A percentile compares a stretch with the other conserved stretches of the same genome.
Conservation (phyloP, 2,329 filamentous ascomycete species). For the Shiraia sp. region DNA sequence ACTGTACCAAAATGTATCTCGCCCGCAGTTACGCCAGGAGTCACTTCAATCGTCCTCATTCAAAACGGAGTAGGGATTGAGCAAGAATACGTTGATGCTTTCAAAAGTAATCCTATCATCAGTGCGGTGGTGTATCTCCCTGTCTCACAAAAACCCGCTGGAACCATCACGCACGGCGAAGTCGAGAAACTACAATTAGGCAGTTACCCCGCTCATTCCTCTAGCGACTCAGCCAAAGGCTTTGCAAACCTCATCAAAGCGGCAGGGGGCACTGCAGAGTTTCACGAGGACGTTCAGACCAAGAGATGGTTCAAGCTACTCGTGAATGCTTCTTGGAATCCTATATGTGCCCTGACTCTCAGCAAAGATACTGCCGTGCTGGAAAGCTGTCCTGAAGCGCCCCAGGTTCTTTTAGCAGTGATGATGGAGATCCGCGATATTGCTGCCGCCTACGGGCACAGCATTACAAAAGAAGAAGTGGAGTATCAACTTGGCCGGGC, state of each 20-base stretch:
- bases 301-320: conserved; percentile 65
- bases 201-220: conserved; percentile 48
- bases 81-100: conserved; percentile 54
- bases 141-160: conserved; percentile 55
- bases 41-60: conserved; percentile 61
- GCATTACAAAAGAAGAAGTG: conserved; percentile 43
- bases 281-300: conserved; percentile 59
- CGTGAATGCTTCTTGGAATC: conserved; percentile 65
- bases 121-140: conserved; percentile 61
- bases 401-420: conserved; percentile 44
- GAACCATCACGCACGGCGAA: conserved; percentile 52
- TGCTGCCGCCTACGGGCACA: conserved; percentile 48
- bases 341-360: conserved; percentile 60
- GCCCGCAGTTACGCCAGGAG: conserved; percentile 43
- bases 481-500: conserved; percentile 46
- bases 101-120: conserved; percentile 58
- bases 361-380: conserved; percentile 59
- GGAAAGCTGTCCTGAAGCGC: conserved; percentile 42
- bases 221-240: conserved; percentile 14
- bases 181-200: conserved; percentile 57
- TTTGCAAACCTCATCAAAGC: conserved; percentile 50
- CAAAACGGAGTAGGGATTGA: conserved; percentile 68
- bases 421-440: conserved; percentile 53
- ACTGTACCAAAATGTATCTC: conserved; percentile 43
- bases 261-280: conserved; percentile 53